Conservation (phyloP, 2,329 filamentous ascomycete genomes). For the Periconia sp. region DNA sequence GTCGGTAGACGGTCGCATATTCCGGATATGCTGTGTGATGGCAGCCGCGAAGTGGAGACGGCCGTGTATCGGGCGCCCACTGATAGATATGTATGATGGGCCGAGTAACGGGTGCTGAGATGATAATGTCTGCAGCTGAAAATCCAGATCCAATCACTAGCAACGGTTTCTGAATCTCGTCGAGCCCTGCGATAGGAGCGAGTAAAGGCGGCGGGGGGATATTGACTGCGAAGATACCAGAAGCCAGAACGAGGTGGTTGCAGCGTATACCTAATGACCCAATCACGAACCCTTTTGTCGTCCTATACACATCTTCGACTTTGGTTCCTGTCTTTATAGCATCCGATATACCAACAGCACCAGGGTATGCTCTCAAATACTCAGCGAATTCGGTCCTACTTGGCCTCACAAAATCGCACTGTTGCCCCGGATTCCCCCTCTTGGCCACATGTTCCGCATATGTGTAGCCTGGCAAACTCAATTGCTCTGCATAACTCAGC, state of each 20-base stretch:
- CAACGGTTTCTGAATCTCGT: conserved; percentile 46
- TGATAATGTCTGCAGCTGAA: conserved; percentile 66
- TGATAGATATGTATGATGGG: conserved; percentile 66
- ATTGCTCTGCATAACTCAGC: conserved; percentile 67
- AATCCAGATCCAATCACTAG: conserved; percentile 68
- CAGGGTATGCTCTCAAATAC: conserved; percentile 62
- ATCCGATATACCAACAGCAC: conserved; percentile 58
- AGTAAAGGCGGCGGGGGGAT: conserved; percentile 59
- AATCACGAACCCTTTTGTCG: conserved; percentile 56
- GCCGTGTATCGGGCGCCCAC: conserved; percentile 62
- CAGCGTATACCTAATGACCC: conserved; percentile 60
- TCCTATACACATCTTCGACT: conserved; percentile 53
- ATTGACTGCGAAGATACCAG: conserved; percentile 63
- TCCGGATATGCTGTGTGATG: conserved; percentile 68
- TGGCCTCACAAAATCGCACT: conserved; percentile 59
- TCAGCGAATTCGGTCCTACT: conserved; percentile 61
- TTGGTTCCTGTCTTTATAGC: conserved; percentile 52
- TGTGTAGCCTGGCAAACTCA: conserved; percentile 65
- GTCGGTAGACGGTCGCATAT: conserved; percentile 64
- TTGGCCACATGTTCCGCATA: conserved; percentile 60
- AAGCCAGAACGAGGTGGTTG: conserved; percentile 63
- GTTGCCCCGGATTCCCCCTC: conserved; percentile 48
- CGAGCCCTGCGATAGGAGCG: conserved; percentile 49
- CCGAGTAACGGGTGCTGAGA: conserved; percentile 57
- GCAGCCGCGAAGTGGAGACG: conserved; percentile 64